Evolutionary conservation across 108 stramenopile species (phyloP), one percentile per base, ranked within the genome.

Genomic region (Skeletonema marinoi): DNA sequence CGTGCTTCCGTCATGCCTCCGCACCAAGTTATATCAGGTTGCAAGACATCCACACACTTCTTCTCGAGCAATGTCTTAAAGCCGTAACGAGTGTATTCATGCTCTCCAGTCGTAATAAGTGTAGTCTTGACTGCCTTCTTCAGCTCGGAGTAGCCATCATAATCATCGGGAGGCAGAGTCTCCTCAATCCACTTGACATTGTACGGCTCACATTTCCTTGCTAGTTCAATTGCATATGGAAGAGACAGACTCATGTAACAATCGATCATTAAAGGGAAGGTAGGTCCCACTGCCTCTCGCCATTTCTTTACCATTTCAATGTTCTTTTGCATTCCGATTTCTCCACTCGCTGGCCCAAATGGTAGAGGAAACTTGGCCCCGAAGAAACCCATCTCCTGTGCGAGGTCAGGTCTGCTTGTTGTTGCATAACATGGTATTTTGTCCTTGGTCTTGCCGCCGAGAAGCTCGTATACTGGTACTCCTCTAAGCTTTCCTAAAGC

Each of bases 181-280:
- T 90, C 89, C 71, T 90, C 89, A 12, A 90, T 85, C 89, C 89
- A 90, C 62, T 90, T 90, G 3, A 90, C 78, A 46, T 85, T 77
- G 70, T 85, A 83, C 13, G 84, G 81, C 39, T 88, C 81, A 58
- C 86, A 81, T n/a, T 72, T 77, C 8, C 84, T 46, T 4, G 86
- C 89, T 32, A 90, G 74, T 65, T 88, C 87, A 35, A 90, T 85
- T 12, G 88, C 66, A 66, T 90, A 90, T 1, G 89, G 84, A 13
- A 87, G 76, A 8, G 87, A 88, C 38, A 90, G 77, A 3, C 84
- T 73, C 88, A 88, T 88, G 77, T 88, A 88, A 41, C 89, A 90
- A 59, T 90, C 88, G 29, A 90, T 87, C 85, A 83, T 88, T 4
- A 90, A 54, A 13, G 89, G 88, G 65, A 72, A 90, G 35, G 88